phyloP scores from a whole-genome alignment of 306 rosid species.

The Mimosa bimucronata region DNA sequence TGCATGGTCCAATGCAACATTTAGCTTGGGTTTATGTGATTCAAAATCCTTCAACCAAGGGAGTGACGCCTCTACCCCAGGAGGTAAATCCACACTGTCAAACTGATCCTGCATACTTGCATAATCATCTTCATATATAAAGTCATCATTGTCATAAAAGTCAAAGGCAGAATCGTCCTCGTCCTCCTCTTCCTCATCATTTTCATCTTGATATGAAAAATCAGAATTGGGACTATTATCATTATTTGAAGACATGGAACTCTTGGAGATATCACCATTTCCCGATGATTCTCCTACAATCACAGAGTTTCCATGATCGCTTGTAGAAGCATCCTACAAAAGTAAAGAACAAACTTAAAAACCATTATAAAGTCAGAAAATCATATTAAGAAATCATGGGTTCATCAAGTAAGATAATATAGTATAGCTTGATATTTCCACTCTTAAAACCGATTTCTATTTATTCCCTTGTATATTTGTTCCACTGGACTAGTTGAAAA shows the following conservation, averaged over 20 bases:
- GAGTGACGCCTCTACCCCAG: conserved; percentile 76
- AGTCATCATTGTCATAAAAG: conserved; percentile 46
- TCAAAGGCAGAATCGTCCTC: conserved; percentile 51
- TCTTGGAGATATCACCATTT: conserved; percentile 54
- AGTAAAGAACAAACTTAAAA: conserved; percentile 22
- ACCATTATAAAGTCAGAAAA: conserved; percentile 23
- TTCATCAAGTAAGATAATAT: conserved; percentile 8
- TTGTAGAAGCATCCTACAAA: conserved; percentile 47
- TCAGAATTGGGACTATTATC: conserved; percentile 51
- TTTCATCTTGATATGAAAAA: conserved; percentile 51
- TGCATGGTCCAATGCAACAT: conserved; percentile 24
- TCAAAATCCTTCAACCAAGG: conserved; percentile 69
- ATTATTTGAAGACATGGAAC: conserved; percentile 51
- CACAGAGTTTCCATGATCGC: conserved; percentile 46
- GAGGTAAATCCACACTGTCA: conserved; percentile 79
- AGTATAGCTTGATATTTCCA: conserved; percentile 9
- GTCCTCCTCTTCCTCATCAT: conserved; percentile 35
- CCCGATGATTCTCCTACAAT: conserved; percentile 52
- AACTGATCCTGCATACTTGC: conserved; percentile 60
- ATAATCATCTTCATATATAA: conserved; percentile 49
- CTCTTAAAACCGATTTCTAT: conserved; percentile 16
- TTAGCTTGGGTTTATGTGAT: conserved; percentile 42
- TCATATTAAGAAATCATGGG: background rate
- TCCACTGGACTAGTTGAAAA: background rate
- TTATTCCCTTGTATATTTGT: background rate